phyloP scores from a whole-genome alignment of 1,284 basidiomycete species.

The Coniferiporia sulphurascens region DNA sequence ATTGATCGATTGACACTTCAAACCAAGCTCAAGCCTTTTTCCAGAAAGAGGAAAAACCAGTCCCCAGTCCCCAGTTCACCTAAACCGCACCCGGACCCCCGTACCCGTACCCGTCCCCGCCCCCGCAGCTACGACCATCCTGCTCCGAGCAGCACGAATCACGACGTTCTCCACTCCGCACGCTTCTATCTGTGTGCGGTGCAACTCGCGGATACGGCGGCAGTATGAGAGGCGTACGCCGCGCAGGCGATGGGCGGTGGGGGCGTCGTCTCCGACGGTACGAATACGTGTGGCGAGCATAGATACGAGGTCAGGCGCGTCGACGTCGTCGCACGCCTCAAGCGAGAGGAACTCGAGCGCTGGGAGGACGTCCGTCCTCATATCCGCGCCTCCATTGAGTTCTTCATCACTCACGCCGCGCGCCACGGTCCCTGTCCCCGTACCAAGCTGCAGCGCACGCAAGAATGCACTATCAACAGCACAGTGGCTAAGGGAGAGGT shows the following conservation, averaged over 20 bases:
- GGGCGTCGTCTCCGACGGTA: neutral
- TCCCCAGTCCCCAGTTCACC: too few species aligned
- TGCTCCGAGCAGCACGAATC: neutral
- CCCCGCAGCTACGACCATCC: too few species aligned
- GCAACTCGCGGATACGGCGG: constrained; percentile 9
- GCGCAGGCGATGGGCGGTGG: constrained; percentile 1
- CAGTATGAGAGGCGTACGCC: constrained; percentile 18
- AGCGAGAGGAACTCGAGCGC: constrained; percentile 19
- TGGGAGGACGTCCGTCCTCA: neutral
- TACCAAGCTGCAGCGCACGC: constrained; percentile 10
- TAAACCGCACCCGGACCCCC: too few species aligned
- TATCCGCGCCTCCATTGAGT: neutral
- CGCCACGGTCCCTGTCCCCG: too few species aligned
- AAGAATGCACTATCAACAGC: constrained; percentile 16
- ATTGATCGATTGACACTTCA: too few species aligned
- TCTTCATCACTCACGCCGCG: constrained; percentile 6
- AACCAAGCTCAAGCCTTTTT: too few species aligned
- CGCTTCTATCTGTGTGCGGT: constrained; percentile 14
- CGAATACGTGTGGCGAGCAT: constrained; percentile 16
- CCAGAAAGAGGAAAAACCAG: too few species aligned
- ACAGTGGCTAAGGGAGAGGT: constrained; percentile 19
- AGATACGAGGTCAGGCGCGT: constrained; percentile 9
- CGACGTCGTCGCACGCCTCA: constrained; percentile 19
- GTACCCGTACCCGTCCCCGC: too few species aligned
- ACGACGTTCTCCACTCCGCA: constrained; percentile 18